Base-by-base conservation (phyloP, 176 grass and related monocot species). In the Alopecurus myosuroides region DNA sequence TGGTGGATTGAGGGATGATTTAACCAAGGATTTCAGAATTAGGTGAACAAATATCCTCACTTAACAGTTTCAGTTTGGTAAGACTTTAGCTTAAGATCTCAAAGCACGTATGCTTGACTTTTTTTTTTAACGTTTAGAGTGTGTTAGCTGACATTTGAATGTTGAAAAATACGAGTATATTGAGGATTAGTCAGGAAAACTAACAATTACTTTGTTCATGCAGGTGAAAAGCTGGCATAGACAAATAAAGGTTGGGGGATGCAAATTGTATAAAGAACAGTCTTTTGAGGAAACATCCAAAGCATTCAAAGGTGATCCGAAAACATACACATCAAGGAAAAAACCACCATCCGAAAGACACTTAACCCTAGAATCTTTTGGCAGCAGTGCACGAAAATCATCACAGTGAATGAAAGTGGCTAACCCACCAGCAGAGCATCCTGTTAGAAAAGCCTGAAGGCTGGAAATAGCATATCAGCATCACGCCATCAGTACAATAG, bases 391-490 rank as follows among this genome's bases (percentile, higher is more conserved):
- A 86, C 58, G 79, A 30, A 94, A 94, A 82, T 87, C 76, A 90
- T 98, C 95, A 88, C 92, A 98, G 86, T 94, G 88, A 83, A 98
- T 89, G 49, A 82, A 84, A 41, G 92, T 94, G 55, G 95, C 92
- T 82, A 98, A 79, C 30, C 95, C 95, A 77, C 95, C 92, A 89
- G 92, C 95, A 89, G 95, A 98, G 46, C 95, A 93, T 76, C 95
- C 92, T 39, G 92, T 93, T 64, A 94, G 78, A 76, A 98, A 82
- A 81, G 95, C 95, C 95, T 98, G 85, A 70, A 97, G 75, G 61
- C 70, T 86, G 85, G 72, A 82, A 86, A 70, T 26, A 86, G 35
- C 84, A 86, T 81, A 85, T 70, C 79, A 73, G 85, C 74, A 64
- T 85, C 49, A 60, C 74, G 78, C 49, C 57, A 90, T 87, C 63